A percentile compares a stretch with the other conserved stretches of the same genome.
Conservation (phyloP, 495 filamentous ascomycete species). For the Penicillium herquei region DNA sequence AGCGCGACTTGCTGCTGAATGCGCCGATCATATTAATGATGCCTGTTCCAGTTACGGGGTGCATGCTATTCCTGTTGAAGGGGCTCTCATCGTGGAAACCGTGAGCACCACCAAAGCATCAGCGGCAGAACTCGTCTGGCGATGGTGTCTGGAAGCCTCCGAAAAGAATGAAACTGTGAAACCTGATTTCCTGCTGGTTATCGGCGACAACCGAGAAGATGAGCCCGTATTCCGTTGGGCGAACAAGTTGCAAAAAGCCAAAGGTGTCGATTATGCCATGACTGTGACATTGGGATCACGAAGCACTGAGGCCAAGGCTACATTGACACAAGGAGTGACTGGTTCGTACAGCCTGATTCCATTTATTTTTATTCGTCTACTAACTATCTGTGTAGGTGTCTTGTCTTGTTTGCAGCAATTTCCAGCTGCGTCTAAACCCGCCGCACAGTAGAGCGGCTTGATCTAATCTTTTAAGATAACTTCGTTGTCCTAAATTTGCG, state of each 20-base stretch:
- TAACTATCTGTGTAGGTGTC: conserved; percentile 24
- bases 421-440: conserved; percentile 9
- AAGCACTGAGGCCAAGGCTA: conserved; percentile 83
- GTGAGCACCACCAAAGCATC: conserved; percentile 80
- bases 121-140: conserved; percentile 67
- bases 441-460: background rate
- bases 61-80: conserved; percentile 77
- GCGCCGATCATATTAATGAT: conserved; percentile 90
- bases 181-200: conserved; percentile 80
- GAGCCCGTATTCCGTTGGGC: conserved; percentile 93
- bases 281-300: conserved; percentile 81
- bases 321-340: conserved; percentile 84
- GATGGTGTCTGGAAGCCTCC: conserved; percentile 45
- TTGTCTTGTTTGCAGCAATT: conserved; percentile 35
- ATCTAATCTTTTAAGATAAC: background rate
- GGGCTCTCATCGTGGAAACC: conserved; percentile 76
- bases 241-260: conserved; percentile 60
- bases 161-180: conserved; percentile 35
- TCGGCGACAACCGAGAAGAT: conserved; percentile 87
- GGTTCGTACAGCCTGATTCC: conserved; percentile 39
- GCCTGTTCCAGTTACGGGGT: conserved; percentile 78
- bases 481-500: background rate
- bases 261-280: conserved; percentile 62
- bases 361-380: background rate
- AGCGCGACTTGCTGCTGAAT: conserved; percentile 75